Percentiles rank a stretch among this genome's conserved stretches.
phyloP scores from a whole-genome alignment of 1,139 yeast genomes.

The Yamadazyma jaroonii region DNA sequence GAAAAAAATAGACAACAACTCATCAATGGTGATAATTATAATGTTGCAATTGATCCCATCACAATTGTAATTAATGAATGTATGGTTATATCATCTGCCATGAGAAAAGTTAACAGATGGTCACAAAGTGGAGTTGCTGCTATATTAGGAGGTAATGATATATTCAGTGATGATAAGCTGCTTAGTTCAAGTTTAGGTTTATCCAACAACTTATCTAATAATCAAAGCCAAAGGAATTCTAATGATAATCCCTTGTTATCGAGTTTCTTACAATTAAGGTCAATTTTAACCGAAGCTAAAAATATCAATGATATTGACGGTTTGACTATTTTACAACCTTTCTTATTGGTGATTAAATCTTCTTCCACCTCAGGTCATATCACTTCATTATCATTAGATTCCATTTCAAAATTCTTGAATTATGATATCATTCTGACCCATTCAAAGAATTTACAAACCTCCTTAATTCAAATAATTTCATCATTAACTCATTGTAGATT shows the following conservation, averaged over 20 bases:
- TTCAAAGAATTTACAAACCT: constrained; percentile 44
- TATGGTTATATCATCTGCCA: constrained; percentile 79
- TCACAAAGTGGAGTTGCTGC: constrained; percentile 88
- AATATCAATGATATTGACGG: constrained; percentile 62
- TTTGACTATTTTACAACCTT: constrained; percentile 78
- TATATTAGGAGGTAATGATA: constrained; percentile 61
- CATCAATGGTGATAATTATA: neutral
- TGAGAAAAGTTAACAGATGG: constrained; percentile 85
- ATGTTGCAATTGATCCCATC: constrained; percentile 63
- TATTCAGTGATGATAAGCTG: constrained; percentile 39
- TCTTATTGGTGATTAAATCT: constrained; percentile 79
- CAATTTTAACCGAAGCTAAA: constrained; percentile 60
- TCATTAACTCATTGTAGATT: constrained; percentile 93
- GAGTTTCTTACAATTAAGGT: constrained; percentile 75
- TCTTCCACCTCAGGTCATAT: constrained; percentile 84
- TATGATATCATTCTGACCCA: constrained; percentile 53
- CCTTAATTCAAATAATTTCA: constrained; percentile 61
- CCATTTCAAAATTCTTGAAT: constrained; percentile 68
- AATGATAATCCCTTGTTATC: constrained; percentile 67
- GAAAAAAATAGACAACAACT: neutral
- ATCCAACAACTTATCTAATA: constrained; percentile 15
- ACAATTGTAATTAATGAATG: constrained; percentile 88
- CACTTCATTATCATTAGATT: constrained; percentile 76
- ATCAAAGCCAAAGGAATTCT: constrained; percentile 6
- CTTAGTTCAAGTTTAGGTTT: constrained; percentile 26